Percentiles rank a stretch among this genome's conserved stretches.
Conservation (phyloP, 345 rosid genomes). For the Boechera stricta region DNA sequence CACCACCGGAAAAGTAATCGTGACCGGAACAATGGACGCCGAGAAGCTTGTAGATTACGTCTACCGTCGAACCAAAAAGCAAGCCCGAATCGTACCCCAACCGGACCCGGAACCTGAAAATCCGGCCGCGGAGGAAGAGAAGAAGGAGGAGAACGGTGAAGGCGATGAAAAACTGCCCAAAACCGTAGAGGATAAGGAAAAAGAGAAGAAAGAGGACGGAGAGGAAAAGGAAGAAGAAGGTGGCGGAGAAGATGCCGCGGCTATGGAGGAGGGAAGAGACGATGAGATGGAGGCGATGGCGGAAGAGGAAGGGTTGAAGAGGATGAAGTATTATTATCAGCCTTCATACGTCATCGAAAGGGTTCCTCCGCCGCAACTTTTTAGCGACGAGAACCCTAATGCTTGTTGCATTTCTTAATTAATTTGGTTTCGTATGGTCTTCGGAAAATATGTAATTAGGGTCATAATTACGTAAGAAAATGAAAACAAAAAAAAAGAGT, state of each 20-base stretch:
- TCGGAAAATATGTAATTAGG: slow-evolving; percentile 20
- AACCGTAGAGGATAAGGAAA: slow-evolving; percentile 47
- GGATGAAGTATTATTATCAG: slow-evolving; percentile 65
- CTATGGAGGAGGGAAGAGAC: slow-evolving; percentile 29
- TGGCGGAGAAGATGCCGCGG: slow-evolving; percentile 30
- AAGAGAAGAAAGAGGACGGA: slow-evolving; percentile 39
- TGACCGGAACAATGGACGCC: slow-evolving; percentile 90
- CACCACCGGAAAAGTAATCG: slow-evolving; percentile 71
- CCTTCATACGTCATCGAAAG: slow-evolving; percentile 73
- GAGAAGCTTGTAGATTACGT: slow-evolving; percentile 83
- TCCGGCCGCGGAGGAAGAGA: slow-evolving; percentile 49
- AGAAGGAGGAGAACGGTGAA: slow-evolving; percentile 56
- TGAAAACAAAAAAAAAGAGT: not conserved
- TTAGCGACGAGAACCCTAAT: slow-evolving; percentile 97
- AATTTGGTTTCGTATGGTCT: slow-evolving; percentile 17
- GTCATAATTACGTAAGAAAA: slow-evolving; percentile 22
- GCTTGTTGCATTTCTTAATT: slow-evolving; percentile 86
- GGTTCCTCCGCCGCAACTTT: slow-evolving; percentile 87
- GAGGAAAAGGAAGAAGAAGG: slow-evolving; percentile 21
- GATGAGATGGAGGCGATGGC: slow-evolving; percentile 17
- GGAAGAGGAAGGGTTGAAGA: slow-evolving; percentile 69
- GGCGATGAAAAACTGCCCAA: slow-evolving; percentile 48
- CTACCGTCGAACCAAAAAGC: slow-evolving; percentile 79
- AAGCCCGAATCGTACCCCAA: slow-evolving; percentile 78
- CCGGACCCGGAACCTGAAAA: slow-evolving; percentile 63